These are phyloP conservation scores for Theobroma cacao DNA, from an alignment of 345 rosid species.

Conservation along the genomic window DNA sequence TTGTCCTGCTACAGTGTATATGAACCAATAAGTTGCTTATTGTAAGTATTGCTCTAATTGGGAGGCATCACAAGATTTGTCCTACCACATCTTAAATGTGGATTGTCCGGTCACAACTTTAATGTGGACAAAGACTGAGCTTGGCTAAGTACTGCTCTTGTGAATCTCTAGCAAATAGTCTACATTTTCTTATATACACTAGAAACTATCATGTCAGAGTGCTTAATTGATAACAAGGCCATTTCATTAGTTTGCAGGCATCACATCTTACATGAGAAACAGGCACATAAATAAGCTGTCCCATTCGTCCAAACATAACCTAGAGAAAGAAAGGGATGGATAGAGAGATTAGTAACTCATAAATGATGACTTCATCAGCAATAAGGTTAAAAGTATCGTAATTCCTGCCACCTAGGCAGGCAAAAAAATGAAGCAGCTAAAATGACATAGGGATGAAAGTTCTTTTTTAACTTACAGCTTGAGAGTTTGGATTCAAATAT, in stretches of 20 bases:
- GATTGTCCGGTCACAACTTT: not conserved
- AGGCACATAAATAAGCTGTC: conserved; percentile 74
- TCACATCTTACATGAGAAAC: conserved; percentile 62
- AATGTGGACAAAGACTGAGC: not conserved
- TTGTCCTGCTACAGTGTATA: not conserved
- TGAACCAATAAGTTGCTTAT: not conserved
- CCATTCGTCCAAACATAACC: conserved; percentile 71
- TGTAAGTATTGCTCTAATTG: not conserved
- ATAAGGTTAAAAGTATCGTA: not conserved
- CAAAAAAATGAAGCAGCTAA: not conserved
- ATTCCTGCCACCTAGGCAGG: not conserved
- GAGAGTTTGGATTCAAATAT: conserved; percentile 59
- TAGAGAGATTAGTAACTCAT: conserved; percentile 5
- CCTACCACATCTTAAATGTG: not conserved
- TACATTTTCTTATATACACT: not conserved
- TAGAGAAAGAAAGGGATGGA: conserved; percentile 14
- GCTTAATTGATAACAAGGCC: conserved; percentile 5
- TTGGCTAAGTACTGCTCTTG: not conserved
- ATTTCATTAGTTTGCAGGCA: not conserved
- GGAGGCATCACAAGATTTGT: not conserved
- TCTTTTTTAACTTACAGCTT: conserved; percentile 44
- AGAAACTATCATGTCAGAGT: not conserved
- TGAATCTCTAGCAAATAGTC: not conserved
- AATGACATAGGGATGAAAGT: not conserved
- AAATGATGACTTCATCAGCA: conserved; percentile 4